Evolutionary conservation across 257 asterid species (phyloP).

Genomic region (Plantago major): DNA sequence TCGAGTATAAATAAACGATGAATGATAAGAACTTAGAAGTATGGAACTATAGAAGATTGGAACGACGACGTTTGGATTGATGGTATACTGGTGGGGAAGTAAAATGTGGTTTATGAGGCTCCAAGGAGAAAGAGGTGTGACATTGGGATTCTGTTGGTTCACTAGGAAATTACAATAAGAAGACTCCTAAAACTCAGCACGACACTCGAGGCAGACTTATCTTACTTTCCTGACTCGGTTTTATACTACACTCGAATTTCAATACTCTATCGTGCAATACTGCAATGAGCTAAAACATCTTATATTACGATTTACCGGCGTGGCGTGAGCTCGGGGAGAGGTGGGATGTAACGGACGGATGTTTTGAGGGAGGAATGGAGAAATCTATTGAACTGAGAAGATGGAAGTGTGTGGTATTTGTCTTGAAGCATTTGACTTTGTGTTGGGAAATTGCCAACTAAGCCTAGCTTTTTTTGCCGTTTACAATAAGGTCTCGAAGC

Average conservation of each 20-base stretch:
- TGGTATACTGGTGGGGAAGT: not conserved
- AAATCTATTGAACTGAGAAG: not conserved
- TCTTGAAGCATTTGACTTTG: conserved; percentile 46
- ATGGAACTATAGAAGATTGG: not conserved
- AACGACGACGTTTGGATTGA: not conserved
- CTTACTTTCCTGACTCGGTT: not conserved
- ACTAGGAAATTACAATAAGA: conserved; percentile 26
- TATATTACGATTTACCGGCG: not conserved
- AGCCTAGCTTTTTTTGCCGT: conserved; percentile 23
- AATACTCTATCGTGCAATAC: no score
- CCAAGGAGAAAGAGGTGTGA: conserved; percentile 57
- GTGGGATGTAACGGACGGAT: not conserved
- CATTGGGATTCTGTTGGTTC: conserved; percentile 68
- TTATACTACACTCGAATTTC: not conserved
- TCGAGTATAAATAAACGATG: not conserved
- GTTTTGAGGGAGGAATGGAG: not conserved
- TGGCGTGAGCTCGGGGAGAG: not conserved
- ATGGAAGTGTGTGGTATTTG: conserved; percentile 18
- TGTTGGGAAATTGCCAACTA: conserved; percentile 34
- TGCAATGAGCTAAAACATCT: not conserved
- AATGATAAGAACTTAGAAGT: no score
- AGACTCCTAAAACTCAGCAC: conserved; percentile 20
- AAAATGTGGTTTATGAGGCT: conserved; percentile 24
- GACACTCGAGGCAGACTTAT: not conserved
- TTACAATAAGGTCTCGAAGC: conserved; percentile 40